Percentiles rank a stretch among this genome's conserved stretches.
phyloP scores from a whole-genome alignment of 2,329 filamentous ascomycete genomes.

The Fusarium pseudograminearum region DNA sequence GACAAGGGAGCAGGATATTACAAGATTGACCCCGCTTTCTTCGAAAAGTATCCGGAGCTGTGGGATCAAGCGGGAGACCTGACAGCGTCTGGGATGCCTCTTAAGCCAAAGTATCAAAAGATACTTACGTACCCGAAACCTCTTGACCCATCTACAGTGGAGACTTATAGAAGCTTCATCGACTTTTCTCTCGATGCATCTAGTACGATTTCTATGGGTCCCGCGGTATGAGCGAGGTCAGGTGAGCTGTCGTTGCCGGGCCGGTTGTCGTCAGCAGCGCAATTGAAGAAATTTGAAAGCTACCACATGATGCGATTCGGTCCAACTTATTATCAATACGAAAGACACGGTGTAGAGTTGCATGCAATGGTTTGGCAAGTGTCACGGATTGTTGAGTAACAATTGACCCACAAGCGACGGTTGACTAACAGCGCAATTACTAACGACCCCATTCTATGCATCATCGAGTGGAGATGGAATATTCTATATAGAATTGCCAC shows the following conservation, averaged over 20 bases:
- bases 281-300: not conserved
- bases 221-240: not conserved
- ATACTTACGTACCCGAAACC: slow-evolving; percentile 49
- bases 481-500: slow-evolving; percentile 35
- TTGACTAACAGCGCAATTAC: slow-evolving; percentile 43
- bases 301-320: slow-evolving; percentile 18
- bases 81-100: slow-evolving; percentile 47
- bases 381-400: slow-evolving; percentile 42
- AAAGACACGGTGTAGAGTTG: not conserved
- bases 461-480: slow-evolving; percentile 27
- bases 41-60: slow-evolving; percentile 50
- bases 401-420: slow-evolving; percentile 14
- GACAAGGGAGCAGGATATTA: slow-evolving; percentile 50
- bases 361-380: slow-evolving; percentile 15
- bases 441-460: slow-evolving; percentile 38
- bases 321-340: not conserved
- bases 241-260: slow-evolving; percentile 3
- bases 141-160: slow-evolving; percentile 46
- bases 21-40: slow-evolving; percentile 52
- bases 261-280: not conserved
- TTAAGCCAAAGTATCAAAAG: slow-evolving; percentile 47
- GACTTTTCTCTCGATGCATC: slow-evolving; percentile 50
- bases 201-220: slow-evolving; percentile 32
- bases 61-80: slow-evolving; percentile 46
- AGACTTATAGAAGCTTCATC: slow-evolving; percentile 52